Evolutionary conservation across 2,329 filamentous ascomycete species (phyloP).

Genomic region (Cladophialophora psammophila): DNA sequence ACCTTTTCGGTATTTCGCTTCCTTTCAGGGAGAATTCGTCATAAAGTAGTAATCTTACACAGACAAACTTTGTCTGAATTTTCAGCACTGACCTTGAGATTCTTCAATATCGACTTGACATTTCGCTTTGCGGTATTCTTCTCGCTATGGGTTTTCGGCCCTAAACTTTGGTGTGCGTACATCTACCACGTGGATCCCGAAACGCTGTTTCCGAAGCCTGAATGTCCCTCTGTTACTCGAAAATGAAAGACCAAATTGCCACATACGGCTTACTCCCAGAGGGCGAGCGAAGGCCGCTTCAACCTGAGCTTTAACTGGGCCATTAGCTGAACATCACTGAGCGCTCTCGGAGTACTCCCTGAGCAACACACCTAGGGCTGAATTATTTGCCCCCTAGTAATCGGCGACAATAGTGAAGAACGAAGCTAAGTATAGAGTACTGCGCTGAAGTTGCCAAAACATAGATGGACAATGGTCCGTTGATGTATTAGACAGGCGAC

Average conservation of each 20-base stretch:
- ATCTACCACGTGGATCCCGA: too few species aligned
- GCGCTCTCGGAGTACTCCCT: neutral
- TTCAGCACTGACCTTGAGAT: neutral
- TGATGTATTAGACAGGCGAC: too few species aligned
- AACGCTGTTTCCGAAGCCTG: too few species aligned
- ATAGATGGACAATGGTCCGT: too few species aligned
- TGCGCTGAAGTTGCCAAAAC: too few species aligned
- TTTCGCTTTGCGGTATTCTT: too few species aligned
- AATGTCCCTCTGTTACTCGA: neutral
- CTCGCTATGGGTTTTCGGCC: too few species aligned
- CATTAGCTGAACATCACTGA: neutral
- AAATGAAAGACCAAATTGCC: neutral
- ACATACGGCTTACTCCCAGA: neutral
- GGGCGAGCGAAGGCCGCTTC: conserved; percentile 3
- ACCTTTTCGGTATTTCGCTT: neutral
- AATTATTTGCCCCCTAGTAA: neutral
- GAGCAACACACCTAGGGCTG: neutral
- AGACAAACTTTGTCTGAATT: neutral
- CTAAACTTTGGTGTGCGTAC: too few species aligned
- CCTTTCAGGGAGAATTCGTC: neutral
- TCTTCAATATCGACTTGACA: neutral
- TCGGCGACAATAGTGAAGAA: too few species aligned
- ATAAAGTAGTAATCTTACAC: neutral
- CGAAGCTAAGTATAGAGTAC: too few species aligned
- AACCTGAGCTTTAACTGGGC: neutral